phyloP scores from a whole-genome alignment of 306 rosid species.

The Crotalaria pallida region DNA sequence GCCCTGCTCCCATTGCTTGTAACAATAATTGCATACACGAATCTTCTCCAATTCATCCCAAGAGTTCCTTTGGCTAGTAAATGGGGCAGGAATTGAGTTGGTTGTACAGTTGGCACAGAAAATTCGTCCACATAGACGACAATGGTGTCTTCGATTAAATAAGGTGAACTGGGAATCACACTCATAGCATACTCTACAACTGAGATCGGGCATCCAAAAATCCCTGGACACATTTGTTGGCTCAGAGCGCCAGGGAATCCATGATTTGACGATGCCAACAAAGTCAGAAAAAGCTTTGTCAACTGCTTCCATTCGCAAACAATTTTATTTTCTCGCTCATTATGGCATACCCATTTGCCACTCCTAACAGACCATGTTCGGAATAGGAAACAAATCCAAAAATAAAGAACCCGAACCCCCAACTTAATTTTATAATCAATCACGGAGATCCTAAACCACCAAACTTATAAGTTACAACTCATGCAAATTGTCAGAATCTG shows the following conservation, averaged over 20 bases:
- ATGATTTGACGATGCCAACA: conserved; percentile 53
- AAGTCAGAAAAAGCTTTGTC: conserved; percentile 51
- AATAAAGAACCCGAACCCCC: conserved; percentile 26
- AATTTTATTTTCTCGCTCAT: conserved; percentile 41
- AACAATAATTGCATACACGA: conserved; percentile 89
- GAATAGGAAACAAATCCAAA: conserved; percentile 25
- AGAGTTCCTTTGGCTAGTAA: conserved; percentile 29
- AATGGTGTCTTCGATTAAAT: conserved; percentile 85
- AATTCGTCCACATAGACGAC: conserved; percentile 88
- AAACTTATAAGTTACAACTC: neutral
- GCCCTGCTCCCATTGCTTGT: conserved; percentile 72
- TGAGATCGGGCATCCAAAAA: conserved; percentile 96
- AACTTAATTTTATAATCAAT: neutral
- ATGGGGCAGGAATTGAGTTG: conserved; percentile 66
- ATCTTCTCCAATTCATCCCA: conserved; percentile 67
- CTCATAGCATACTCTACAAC: conserved; percentile 88
- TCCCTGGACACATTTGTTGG: conserved; percentile 68
- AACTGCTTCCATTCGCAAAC: conserved; percentile 58
- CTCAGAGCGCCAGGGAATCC: conserved; percentile 74
- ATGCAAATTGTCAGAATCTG: neutral
- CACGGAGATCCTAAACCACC: conserved; percentile 9
- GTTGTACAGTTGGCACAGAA: conserved; percentile 85
- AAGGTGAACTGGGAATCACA: conserved; percentile 84
- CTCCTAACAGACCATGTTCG: conserved; percentile 29
- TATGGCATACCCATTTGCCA: conserved; percentile 54